Evolutionary conservation across 2,329 filamentous ascomycete genomes (phyloP), one percentile per base, ranked within the genome.

Genomic region (Beauveria varroae): DNA sequence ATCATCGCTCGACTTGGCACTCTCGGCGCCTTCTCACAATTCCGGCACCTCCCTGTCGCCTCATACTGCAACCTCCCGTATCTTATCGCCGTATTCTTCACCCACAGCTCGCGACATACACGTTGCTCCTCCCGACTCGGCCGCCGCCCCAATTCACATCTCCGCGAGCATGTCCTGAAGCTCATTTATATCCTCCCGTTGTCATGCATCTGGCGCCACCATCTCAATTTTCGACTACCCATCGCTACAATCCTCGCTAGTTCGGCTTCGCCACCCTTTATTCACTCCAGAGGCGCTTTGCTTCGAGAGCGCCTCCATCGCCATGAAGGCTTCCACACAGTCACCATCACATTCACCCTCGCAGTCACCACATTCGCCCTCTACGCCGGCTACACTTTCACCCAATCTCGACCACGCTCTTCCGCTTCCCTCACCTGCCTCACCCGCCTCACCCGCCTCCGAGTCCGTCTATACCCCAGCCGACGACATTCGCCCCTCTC

Each of bases 171-270:
- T 60, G 24, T 37, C 24, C 37, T 44, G 57, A 60, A 40, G 18
- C 18, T 44, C n/a, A 24, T 22, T 50, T 40, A 53, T 57, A 57
- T 22, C 30, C 24, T 51, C 57, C 24, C 18, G 49, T 20, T 60
- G 57, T 60, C 57, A 60, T 60, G 57, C 57, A 44, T 44, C 49
- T 52, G 34, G 30, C 57, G 52, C n/a, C 20, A 30, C 37, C 34
- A 46, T 5, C 37, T 12, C 47, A 46, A 43, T 26, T 16, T 10
- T 5, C 3, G 18, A 37, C 34, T 14, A 24, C 40, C 40, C 26
- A 46, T 46, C 37, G 44, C 49, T 52, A 30, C 37, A 47, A 10
- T 22, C 28, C 34, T 22, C 18, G 24, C 37, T 20, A 30, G 18
- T 46, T 49, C 52, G 34, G 49, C 49, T 44, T 37, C 46, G n/a